These are phyloP conservation scores for Hanseniaspora taiwanica DNA, from an alignment of 805 yeast genomes.

Conservation along the genomic window DNA sequence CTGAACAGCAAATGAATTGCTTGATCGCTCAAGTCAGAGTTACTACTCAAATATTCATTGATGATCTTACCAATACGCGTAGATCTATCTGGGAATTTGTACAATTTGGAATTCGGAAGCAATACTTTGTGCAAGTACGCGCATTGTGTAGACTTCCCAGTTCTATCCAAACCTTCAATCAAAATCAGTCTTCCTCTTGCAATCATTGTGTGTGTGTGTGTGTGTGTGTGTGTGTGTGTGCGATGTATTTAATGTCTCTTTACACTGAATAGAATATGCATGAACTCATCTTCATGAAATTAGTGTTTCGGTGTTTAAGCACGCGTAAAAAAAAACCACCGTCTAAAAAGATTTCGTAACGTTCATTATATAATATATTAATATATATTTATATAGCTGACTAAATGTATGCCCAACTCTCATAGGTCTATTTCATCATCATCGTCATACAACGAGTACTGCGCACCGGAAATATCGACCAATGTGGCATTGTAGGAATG, in stretches of 20 bases:
- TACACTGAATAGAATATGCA: neutral
- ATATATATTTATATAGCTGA: too few species aligned
- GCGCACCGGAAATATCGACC: slow-evolving; percentile 8
- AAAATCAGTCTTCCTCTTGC: slow-evolving; percentile 61
- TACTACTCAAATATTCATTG: slow-evolving; percentile 51
- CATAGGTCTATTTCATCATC: slow-evolving; percentile 12
- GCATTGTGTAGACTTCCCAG: slow-evolving; percentile 88
- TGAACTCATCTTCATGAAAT: too few species aligned
- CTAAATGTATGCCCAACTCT: too few species aligned
- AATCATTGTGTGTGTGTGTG: neutral
- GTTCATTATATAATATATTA: too few species aligned
- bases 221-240: too few species aligned
- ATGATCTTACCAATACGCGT: slow-evolving; percentile 74
- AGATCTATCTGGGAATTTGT: slow-evolving; percentile 81
- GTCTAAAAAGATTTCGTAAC: too few species aligned
- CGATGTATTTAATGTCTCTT: neutral
- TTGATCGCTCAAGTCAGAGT: slow-evolving; percentile 39
- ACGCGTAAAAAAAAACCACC: too few species aligned
- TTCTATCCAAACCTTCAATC: slow-evolving; percentile 86
- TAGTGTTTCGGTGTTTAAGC: too few species aligned
- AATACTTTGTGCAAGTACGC: slow-evolving; percentile 25
- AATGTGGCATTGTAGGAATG: slow-evolving; percentile 2
- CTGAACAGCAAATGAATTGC: slow-evolving; percentile 78
- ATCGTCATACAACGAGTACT: slow-evolving; percentile 15
- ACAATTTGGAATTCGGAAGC: slow-evolving; percentile 10